Evolutionary conservation across 305 asterid genomes (phyloP).

Genomic region (Fraxinus latifolia): DNA sequence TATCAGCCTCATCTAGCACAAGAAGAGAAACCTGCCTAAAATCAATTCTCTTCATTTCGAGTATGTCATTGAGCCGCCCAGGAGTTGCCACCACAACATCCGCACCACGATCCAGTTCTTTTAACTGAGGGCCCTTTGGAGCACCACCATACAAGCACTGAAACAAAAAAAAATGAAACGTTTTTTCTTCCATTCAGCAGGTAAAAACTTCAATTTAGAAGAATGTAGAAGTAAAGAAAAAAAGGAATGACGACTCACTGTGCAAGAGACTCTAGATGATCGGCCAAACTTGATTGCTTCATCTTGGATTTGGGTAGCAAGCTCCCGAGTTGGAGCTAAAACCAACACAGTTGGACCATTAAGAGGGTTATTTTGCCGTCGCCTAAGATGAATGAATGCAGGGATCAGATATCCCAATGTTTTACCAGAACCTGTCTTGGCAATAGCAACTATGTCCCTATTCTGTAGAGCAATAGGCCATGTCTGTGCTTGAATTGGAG

Average conservation of each 20-base stretch:
- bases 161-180: slow-evolving; percentile 22
- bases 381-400: slow-evolving; percentile 76
- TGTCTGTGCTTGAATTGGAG: slow-evolving; percentile 97
- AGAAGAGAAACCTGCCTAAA: slow-evolving; percentile 87
- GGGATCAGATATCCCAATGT: slow-evolving; percentile 92
- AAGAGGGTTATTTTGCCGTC: slow-evolving; percentile 69
- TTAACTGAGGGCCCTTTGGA: slow-evolving; percentile 81
- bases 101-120: slow-evolving; percentile 86
- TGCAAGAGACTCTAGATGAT: slow-evolving; percentile 89
- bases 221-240: not conserved
- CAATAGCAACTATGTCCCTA: slow-evolving; percentile 92
- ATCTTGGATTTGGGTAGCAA: slow-evolving; percentile 96
- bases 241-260: slow-evolving; percentile 39
- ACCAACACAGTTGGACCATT: slow-evolving; percentile 86
- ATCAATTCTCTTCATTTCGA: slow-evolving; percentile 88
- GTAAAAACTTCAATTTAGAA: not conserved
- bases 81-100: slow-evolving; percentile 97
- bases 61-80: slow-evolving; percentile 96
- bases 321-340: slow-evolving; percentile 94
- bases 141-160: slow-evolving; percentile 99
- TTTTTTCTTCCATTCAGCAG: slow-evolving; percentile 9
- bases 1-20: slow-evolving; percentile 98
- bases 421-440: slow-evolving; percentile 98
- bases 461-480: slow-evolving; percentile 88
- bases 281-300: slow-evolving; percentile 95